Percentiles rank a stretch among this genome's conserved stretches.
These are phyloP conservation scores for Angophora floribunda DNA, from an alignment of 345 rosid species.

Conservation along the genomic window DNA sequence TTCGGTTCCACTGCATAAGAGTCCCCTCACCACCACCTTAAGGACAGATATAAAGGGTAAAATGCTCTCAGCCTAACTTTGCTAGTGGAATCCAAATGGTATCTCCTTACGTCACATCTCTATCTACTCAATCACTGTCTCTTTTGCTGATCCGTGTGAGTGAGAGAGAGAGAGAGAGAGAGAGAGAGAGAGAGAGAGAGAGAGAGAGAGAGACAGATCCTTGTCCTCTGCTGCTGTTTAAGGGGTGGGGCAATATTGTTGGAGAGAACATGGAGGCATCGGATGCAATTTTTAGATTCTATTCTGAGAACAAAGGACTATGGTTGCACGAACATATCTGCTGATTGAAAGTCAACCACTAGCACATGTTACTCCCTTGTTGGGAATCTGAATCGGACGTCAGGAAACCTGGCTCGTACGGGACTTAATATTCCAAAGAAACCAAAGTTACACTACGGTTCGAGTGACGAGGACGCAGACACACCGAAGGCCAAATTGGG, in stretches of 20 bases:
- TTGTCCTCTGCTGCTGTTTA: not conserved
- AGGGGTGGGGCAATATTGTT: not conserved
- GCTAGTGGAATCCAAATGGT: not conserved
- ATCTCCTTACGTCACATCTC: not conserved
- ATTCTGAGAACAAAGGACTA: not conserved
- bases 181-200: not conserved
- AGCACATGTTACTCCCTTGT: not conserved
- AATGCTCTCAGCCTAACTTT: not conserved
- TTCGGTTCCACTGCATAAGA: not conserved
- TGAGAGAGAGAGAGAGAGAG: not conserved
- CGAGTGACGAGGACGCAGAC: not conserved
- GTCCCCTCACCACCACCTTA: not conserved
- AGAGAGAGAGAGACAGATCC: not conserved
- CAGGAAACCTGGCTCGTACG: not conserved
- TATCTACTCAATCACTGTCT: not conserved
- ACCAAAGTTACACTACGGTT: not conserved
- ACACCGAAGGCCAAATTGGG: not conserved
- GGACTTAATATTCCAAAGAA: not conserved
- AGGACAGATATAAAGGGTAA: not conserved
- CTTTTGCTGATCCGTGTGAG: not conserved
- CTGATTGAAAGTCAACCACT: not conserved
- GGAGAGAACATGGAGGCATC: not conserved
- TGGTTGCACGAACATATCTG: not conserved
- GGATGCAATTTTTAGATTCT: not conserved
- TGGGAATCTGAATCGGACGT: constrained; percentile 6